Conservation (phyloP, 2,329 filamentous ascomycete species). For the Fusarium austroafricanum region DNA sequence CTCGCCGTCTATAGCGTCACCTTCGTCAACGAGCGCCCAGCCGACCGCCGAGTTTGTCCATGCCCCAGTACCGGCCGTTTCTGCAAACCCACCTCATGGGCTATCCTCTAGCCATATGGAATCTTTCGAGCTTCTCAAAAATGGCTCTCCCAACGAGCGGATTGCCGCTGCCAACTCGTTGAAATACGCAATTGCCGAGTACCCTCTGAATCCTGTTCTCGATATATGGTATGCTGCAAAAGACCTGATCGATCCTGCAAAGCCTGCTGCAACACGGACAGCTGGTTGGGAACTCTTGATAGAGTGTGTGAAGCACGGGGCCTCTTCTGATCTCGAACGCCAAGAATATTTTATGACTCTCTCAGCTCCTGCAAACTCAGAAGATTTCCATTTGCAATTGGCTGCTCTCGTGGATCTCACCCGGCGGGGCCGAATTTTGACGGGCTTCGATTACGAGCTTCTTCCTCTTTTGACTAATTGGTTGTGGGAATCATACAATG, state of each 20-base stretch:
- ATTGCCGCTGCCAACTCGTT: slow-evolving; percentile 69
- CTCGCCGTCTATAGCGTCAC: slow-evolving; percentile 57
- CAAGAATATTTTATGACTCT: slow-evolving; percentile 74
- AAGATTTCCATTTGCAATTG: slow-evolving; percentile 76
- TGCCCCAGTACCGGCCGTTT: slow-evolving; percentile 53
- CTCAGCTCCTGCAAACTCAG: slow-evolving; percentile 64
- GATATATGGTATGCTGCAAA: slow-evolving; percentile 75
- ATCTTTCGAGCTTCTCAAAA: slow-evolving; percentile 65
- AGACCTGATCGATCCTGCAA: slow-evolving; percentile 70
- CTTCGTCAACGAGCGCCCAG: slow-evolving; percentile 53
- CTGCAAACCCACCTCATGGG: slow-evolving; percentile 53
- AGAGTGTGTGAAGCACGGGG: slow-evolving; percentile 72
- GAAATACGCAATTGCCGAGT: slow-evolving; percentile 67
- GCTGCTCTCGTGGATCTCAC: slow-evolving; percentile 71
- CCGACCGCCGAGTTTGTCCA: slow-evolving; percentile 60
- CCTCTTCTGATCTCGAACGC: slow-evolving; percentile 74
- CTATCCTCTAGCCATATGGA: slow-evolving; percentile 65
- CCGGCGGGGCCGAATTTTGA: slow-evolving; percentile 69
- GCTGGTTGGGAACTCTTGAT: slow-evolving; percentile 75
- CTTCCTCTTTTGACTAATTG: slow-evolving; percentile 71
- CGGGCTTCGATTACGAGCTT: slow-evolving; percentile 75
- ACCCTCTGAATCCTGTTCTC: slow-evolving; percentile 68
- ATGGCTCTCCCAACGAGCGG: slow-evolving; percentile 64
- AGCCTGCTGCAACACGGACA: slow-evolving; percentile 63
- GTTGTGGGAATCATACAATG: slow-evolving; percentile 67